phyloP scores from a whole-genome alignment of 169 alveolate genomes.

The Plasmodium coatneyi region DNA sequence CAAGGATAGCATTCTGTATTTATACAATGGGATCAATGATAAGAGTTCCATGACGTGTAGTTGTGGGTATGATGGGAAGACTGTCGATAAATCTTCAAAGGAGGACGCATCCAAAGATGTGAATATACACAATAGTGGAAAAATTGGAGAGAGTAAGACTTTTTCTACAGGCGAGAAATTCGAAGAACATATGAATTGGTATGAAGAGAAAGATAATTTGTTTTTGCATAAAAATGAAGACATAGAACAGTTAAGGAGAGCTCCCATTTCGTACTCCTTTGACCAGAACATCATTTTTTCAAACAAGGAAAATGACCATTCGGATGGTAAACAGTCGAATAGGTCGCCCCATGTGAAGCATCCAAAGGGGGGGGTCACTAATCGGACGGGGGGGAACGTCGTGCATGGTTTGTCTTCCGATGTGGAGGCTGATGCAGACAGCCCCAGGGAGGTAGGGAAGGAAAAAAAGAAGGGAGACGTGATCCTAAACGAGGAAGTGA shows the following conservation, averaged over 20 bases:
- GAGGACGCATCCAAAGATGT: not conserved
- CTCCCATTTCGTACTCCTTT: not conserved
- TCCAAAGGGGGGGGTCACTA: not conserved
- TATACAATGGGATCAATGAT: constrained; percentile 35
- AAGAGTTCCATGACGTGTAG: constrained; percentile 22
- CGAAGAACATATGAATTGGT: constrained; percentile 13
- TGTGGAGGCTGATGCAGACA: not conserved
- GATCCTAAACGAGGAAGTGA: not conserved
- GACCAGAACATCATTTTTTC: constrained; percentile 16
- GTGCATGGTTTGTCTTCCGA: not conserved
- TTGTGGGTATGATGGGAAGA: constrained; percentile 19
- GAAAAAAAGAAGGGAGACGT: not conserved
- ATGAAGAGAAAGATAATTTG: constrained; percentile 4
- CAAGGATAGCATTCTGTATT: constrained; percentile 47
- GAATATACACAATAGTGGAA: not conserved
- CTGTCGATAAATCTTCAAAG: not conserved
- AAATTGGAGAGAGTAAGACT: not conserved
- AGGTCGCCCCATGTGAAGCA: not conserved
- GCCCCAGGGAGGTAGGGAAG: not conserved
- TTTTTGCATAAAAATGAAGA: not conserved
- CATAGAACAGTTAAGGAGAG: constrained; percentile 7
- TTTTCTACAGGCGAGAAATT: not conserved
- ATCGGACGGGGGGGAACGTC: not conserved
- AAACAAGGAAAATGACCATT: not conserved
- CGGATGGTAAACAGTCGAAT: not conserved